Percentiles rank a stretch among this genome's conserved stretches.
Conservation (phyloP, 495 filamentous ascomycete genomes). For the Hypoxylon crocopeplum region DNA sequence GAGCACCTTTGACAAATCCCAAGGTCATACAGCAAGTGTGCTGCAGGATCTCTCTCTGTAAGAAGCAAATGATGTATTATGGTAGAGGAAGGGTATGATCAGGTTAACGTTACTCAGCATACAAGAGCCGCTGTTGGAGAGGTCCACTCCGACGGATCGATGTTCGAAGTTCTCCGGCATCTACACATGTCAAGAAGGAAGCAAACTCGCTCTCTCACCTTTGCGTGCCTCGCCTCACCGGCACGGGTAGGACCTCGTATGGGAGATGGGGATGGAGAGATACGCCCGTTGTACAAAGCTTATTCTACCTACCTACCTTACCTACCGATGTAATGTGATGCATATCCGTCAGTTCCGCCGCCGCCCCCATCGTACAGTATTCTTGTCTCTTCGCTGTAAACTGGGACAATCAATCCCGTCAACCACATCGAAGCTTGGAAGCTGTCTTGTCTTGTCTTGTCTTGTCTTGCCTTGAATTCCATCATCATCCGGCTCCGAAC, state of each 20-base stretch:
- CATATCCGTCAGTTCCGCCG: neutral
- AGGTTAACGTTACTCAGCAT: conserved; percentile 33
- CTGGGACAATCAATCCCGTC: neutral
- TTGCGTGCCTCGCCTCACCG: conserved; percentile 12
- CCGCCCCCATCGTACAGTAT: no score
- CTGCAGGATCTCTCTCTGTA: conserved; percentile 20
- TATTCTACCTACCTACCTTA: neutral
- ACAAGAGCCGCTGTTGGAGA: conserved; percentile 28
- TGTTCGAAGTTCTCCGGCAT: conserved; percentile 18
- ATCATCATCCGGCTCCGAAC: conserved; percentile 12
- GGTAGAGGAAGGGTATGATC: conserved; percentile 20
- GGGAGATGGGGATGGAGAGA: no score
- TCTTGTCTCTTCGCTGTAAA: no score
- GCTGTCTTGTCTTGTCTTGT: neutral
- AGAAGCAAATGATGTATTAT: no score
- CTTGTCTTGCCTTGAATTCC: neutral
- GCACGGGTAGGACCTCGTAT: conserved; percentile 19
- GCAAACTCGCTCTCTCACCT: neutral
- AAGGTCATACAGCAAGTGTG: conserved; percentile 18
- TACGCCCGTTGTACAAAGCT: no score
- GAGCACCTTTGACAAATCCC: conserved; percentile 15
- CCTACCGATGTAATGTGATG: no score
- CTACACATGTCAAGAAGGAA: neutral
- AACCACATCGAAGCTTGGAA: neutral
- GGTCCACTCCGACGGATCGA: conserved; percentile 33